Evolutionary conservation across 768 basidiomycete species (phyloP).

Genomic region (Pleurotus ostreatus): DNA sequence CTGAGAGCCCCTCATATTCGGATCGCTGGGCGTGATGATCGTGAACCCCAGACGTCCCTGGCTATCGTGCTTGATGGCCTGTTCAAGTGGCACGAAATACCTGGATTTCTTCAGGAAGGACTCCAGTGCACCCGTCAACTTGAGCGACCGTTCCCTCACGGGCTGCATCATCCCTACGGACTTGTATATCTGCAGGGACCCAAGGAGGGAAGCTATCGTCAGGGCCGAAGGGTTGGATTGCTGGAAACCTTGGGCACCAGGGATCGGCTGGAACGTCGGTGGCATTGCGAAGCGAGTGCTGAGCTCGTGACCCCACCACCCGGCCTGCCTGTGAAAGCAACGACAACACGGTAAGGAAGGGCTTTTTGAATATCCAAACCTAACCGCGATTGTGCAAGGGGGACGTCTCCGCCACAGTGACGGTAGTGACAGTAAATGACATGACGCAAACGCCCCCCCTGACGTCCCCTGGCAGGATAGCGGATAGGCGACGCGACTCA

Average conservation of each 20-base stretch:
- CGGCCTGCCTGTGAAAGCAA: conserved; percentile 61
- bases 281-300: conserved; percentile 90
- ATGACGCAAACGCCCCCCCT: neutral
- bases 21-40: conserved; percentile 82
- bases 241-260: conserved; percentile 92
- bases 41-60: conserved; percentile 56
- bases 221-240: conserved; percentile 92
- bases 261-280: conserved; percentile 73
- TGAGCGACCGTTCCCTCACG: conserved; percentile 64
- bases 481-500: conserved; percentile 28
- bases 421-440: neutral
- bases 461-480: no score
- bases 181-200: conserved; percentile 78
- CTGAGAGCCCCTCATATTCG: conserved; percentile 76
- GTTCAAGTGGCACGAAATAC: conserved; percentile 52
- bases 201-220: conserved; percentile 73
- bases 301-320: conserved; percentile 98
- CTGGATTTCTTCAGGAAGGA: conserved; percentile 53
- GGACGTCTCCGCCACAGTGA: neutral
- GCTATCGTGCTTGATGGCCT: conserved; percentile 24
- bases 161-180: conserved; percentile 70
- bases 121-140: conserved; percentile 72
- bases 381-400: no score
- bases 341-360: conserved; percentile 6
- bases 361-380: no score